These are phyloP conservation scores for Jackrogersella minutella DNA, from an alignment of 495 filamentous ascomycete species.

Conservation along the genomic window DNA sequence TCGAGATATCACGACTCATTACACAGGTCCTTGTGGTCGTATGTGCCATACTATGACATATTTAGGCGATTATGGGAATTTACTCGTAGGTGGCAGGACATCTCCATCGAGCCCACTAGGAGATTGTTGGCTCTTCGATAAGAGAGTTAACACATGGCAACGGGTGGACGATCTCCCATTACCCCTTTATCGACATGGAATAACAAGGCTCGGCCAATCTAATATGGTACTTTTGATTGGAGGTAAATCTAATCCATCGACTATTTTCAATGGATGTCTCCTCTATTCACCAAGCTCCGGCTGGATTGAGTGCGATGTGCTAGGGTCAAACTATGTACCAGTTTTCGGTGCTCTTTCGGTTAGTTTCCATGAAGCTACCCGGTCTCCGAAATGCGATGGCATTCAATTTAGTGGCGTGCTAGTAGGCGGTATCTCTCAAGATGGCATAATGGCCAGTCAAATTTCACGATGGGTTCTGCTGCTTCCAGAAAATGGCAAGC, in stretches of 20 bases:
- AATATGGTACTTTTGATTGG: constrained; percentile 68
- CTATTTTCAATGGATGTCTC: constrained; percentile 67
- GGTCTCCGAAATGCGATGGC: neutral
- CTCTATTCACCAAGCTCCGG: constrained; percentile 65
- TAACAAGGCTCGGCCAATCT: constrained; percentile 59
- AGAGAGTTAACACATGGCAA: constrained; percentile 62
- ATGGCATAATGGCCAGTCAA: constrained; percentile 66
- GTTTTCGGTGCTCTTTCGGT: constrained; percentile 68
- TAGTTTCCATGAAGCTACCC: constrained; percentile 13
- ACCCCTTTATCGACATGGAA: constrained; percentile 77
- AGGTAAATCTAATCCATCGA: constrained; percentile 68
- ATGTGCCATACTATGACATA: constrained; percentile 82
- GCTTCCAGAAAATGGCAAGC: constrained; percentile 33
- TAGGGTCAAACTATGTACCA: constrained; percentile 51
- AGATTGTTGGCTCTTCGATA: constrained; percentile 77
- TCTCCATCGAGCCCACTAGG: constrained; percentile 71
- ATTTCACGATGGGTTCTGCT: constrained; percentile 60
- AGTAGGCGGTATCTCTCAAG: constrained; percentile 69
- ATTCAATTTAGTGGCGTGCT: constrained; percentile 61
- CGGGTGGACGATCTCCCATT: constrained; percentile 67
- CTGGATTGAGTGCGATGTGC: constrained; percentile 53
- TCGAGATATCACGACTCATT: constrained; percentile 36
- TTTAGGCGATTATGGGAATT: constrained; percentile 56
- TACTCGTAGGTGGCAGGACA: constrained; percentile 80
- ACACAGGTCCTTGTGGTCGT: constrained; percentile 58